Base-by-base conservation (phyloP, 768 basidiomycete genomes). In the Lentinula raphanica region DNA sequence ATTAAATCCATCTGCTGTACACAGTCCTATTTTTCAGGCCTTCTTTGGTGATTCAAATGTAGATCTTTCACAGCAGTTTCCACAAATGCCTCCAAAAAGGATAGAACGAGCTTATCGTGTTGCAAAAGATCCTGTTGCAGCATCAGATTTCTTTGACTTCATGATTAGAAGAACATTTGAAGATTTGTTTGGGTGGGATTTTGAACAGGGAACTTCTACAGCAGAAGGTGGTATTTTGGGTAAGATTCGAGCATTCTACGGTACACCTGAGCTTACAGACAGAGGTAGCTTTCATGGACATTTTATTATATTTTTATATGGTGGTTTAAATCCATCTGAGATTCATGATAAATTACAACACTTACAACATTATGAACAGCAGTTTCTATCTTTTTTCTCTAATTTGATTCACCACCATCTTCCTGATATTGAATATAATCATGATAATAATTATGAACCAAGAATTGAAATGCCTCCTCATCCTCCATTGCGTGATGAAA, bases 111-210 rank as follows among this genome's bases (percentile, higher is more conserved):
- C 70, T 3, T 13, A 65, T 0, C 25, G 64, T 0, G 23, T 74
- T 0, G 70, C 72, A 0, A 54, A 64, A 15, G 72, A 74, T 58
- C 72, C 73, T 39, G 70, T 72, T 11, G 67, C 70, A 2, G 73
- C 68, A 15, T 68, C 68, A 0, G 66, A 72, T 73, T 73, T 51
- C 19, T n/a, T n/a, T n/a, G n/a, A n/a, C n/a, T n/a, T n/a, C n/a
- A n/a, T n/a, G n/a, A n/a, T n/a, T n/a, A n/a, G 74, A 67, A 62
- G 62, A 69, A 3, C 70, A 69, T 55, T 59, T 44, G 12, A 65
- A 23, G 59, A 65, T 64, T 49, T 69, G 2, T 58, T 68, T 31
- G 68, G 67, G 0, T 72, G 69, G 69, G 63, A 73, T 56, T 67
- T 61, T 60, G 29, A 63, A 4, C 48, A 39, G 7, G 27, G 46